Base-by-base conservation (phyloP, 1,284 basidiomycete genomes). In the Pyrrhoderma lamaoense region DNA sequence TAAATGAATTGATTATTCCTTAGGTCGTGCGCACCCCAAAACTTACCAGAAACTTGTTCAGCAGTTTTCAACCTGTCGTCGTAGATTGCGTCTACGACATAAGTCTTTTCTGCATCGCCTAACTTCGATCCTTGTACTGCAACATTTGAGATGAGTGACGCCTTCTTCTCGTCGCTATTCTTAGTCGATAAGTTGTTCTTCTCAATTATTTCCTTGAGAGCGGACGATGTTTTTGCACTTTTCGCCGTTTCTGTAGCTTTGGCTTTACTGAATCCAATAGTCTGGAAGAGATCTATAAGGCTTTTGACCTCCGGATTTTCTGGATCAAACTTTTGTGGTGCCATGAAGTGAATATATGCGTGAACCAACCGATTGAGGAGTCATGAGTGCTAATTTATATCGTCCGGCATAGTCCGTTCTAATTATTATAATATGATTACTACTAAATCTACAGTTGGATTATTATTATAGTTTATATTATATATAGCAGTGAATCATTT, bases 31-130 rank as follows among this genome's bases (percentile, higher is more conserved):
- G 52, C 25, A 45, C 27, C 45, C 49, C 5, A 8, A 34, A 19
- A 67, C 80, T 58, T 61, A 92, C 92, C 93, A 51, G 80, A 76
- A 35, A 96, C 81, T 71, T 97, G 94, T 64, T 98, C 95, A 4
- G 82, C 77, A 37, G 79, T 81, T 70, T 86, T 89, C 55, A 99
- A 66, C 59, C 80, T 79, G 19, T 79, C 85, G 54, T 82, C 77
- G 21, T 85, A 64, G 59, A 97, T 84, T 55, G 77, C 81, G 27
- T 72, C 67, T 37, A 93, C 75, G 16, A 88, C 69, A 64, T 85
- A 93, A 49, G 70, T 74, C 60, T 80, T 76, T 64, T 82, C 79
- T n/a, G 69, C 69, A 36, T 75, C 69, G 21, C 60, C 74, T 56
- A 75, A 65, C 64, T 89, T 92, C 19, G 73, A 67, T 13, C 85